A percentile compares a stretch with the other conserved stretches of the same genome.
Conservation (phyloP, 768 basidiomycete species). For the Piloderma croceum region DNA sequence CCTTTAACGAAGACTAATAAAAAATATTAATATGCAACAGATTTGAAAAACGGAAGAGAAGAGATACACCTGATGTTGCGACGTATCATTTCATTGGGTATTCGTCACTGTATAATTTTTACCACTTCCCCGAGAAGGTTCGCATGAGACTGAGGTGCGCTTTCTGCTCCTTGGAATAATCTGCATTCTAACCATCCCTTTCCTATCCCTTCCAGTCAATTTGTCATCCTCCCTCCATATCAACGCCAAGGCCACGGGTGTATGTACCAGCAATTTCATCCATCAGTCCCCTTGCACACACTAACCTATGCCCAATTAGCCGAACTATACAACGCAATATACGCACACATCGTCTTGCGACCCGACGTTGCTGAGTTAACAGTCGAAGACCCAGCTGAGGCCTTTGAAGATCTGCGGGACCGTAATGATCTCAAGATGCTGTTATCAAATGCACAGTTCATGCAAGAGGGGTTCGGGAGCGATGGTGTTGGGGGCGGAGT, state of each 20-base stretch:
- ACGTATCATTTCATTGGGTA: slow-evolving; percentile 94
- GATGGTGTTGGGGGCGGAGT: slow-evolving; percentile 20
- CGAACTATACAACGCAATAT: slow-evolving; percentile 81
- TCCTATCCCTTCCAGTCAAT: slow-evolving; percentile 59
- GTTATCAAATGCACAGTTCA: slow-evolving; percentile 55
- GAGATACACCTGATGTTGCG: slow-evolving; percentile 37
- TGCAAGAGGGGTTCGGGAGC: slow-evolving; percentile 61
- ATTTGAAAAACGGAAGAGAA: slow-evolving; percentile 77
- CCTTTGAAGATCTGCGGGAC: slow-evolving; percentile 94
- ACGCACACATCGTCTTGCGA: slow-evolving; percentile 63
- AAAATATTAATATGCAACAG: slow-evolving; percentile 39
- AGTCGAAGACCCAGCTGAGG: slow-evolving; percentile 96
- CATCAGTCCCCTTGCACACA: neutral
- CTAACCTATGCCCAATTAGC: slow-evolving; percentile 39
- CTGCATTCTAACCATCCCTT: neutral
- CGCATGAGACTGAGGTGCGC: slow-evolving; percentile 80
- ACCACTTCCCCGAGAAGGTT: slow-evolving; percentile 88
- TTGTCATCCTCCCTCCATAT: slow-evolving; percentile 86
- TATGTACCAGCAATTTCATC: slow-evolving; percentile 32
- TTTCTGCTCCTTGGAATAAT: neutral
- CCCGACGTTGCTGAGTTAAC: slow-evolving; percentile 83
- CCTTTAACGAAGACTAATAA: neutral
- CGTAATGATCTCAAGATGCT: slow-evolving; percentile 84
- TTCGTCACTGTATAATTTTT: slow-evolving; percentile 92
- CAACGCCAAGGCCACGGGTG: slow-evolving; percentile 89